phyloP scores from a whole-genome alignment of 495 filamentous ascomycete genomes.

The Hyphodiscus hymeniophilus region DNA sequence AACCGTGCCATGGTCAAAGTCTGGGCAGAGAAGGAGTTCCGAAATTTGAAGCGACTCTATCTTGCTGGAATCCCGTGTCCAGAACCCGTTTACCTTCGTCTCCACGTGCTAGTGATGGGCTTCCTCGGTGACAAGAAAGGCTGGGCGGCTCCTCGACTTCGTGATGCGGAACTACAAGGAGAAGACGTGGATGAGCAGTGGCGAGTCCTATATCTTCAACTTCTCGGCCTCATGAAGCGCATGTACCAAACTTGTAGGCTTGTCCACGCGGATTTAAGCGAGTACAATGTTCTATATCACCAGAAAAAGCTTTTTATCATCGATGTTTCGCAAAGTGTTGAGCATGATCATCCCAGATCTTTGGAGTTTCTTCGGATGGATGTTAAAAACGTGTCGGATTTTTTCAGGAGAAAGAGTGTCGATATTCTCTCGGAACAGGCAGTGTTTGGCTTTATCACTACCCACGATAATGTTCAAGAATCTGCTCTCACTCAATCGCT shows the following conservation, averaged over 20 bases:
- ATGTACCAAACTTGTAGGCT: conserved; percentile 86
- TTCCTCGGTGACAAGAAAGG: conserved; percentile 87
- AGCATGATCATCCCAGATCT: conserved; percentile 88
- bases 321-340: conserved; percentile 93
- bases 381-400: conserved; percentile 90
- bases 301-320: conserved; percentile 81
- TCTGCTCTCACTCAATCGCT: conserved; percentile 35
- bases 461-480: conserved; percentile 37
- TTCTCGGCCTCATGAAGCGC: conserved; percentile 80
- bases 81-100: conserved; percentile 76
- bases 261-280: conserved; percentile 92
- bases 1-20: conserved; percentile 93
- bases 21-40: conserved; percentile 98
- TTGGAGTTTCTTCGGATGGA: conserved; percentile 95
- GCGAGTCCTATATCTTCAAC: conserved; percentile 69
- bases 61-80: conserved; percentile 81
- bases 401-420: conserved; percentile 79
- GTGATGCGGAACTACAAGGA: conserved; percentile 58
- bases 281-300: conserved; percentile 94
- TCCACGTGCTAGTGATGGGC: conserved; percentile 88
- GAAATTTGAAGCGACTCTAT: conserved; percentile 79
- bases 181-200: conserved; percentile 49
- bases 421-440: conserved; percentile 64
- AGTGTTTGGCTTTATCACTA: conserved; percentile 73
- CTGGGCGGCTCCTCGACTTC: conserved; percentile 73